Evolutionary conservation across 352 stramenopile genomes (phyloP).

Genomic region (Saprolegnia parasitica): DNA sequence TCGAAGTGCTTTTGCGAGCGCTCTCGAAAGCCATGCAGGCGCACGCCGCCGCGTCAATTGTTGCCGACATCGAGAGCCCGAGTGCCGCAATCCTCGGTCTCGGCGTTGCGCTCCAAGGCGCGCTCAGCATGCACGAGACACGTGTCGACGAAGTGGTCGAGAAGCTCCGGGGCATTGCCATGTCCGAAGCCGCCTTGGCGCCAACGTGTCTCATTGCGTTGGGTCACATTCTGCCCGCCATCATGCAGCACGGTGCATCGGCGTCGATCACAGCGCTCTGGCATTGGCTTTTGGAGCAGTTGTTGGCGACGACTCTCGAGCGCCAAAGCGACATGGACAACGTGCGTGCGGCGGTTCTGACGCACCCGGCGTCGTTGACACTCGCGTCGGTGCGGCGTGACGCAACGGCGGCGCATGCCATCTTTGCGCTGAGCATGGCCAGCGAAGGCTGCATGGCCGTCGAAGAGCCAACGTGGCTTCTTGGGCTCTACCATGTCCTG

Average conservation of each 20-base stretch:
- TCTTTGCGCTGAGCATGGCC: constrained; percentile 9
- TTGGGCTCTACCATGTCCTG: neutral
- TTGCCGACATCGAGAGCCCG: neutral
- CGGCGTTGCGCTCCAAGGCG: constrained; percentile 19
- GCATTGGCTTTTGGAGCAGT: neutral
- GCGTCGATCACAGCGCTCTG: constrained; percentile 2
- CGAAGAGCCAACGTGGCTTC: constrained; percentile 10
- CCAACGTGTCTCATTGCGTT: constrained; percentile 21
- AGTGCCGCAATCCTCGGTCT: constrained; percentile 7
- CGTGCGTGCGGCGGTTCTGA: neutral
- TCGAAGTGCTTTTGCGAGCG: constrained; percentile 15
- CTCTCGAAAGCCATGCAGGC: neutral
- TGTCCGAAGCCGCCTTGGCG: neutral
- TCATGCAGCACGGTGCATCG: constrained; percentile 19
- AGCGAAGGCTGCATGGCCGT: constrained; percentile 24
- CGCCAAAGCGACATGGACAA: neutral
- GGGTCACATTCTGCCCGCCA: constrained; percentile 13
- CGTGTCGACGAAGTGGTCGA: constrained; percentile 22
- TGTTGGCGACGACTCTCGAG: neutral
- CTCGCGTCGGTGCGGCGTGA: neutral
- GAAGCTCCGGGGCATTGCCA: constrained; percentile 14
- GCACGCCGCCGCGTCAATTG: neutral
- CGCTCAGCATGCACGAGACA: constrained; percentile 20
- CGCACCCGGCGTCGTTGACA: neutral
- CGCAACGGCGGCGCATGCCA: neutral